Percentiles rank a stretch among this genome's conserved stretches.
Conservation (phyloP, 345 rosid species). For the Syzygium aqueum region DNA sequence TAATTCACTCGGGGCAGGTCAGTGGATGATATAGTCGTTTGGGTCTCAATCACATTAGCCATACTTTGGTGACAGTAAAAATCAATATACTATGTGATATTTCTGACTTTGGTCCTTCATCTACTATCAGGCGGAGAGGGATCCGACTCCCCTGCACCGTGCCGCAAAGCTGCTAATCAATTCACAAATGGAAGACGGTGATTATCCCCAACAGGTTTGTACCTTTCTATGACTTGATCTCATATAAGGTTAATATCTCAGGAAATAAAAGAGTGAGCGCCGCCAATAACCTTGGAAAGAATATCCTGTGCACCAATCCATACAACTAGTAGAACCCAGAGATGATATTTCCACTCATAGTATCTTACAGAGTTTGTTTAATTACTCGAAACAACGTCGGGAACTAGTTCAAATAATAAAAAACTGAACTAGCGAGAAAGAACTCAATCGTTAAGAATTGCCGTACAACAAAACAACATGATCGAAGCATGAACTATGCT, state of each 20-base stretch:
- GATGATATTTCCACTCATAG: neutral
- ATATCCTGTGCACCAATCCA: neutral
- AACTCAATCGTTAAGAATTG: no score
- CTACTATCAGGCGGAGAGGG: constrained; percentile 34
- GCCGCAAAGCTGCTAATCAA: constrained; percentile 64
- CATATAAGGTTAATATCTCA: neutral
- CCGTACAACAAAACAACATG: neutral
- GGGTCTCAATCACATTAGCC: neutral
- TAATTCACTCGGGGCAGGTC: constrained; percentile 51
- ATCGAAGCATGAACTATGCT: neutral
- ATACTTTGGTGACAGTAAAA: neutral
- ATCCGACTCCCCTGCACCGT: constrained; percentile 51
- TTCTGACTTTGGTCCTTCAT: neutral
- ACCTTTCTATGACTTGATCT: neutral
- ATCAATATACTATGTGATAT: neutral
- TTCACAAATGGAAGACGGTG: constrained; percentile 55
- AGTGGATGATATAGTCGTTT: neutral
- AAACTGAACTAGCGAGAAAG: no score
- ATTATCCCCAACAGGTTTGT: constrained; percentile 57
- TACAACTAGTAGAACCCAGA: neutral
- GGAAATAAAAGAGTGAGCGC: neutral
- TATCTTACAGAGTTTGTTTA: neutral
- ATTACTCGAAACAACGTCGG: no score
- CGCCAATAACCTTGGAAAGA: neutral
- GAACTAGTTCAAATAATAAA: no score